Base-by-base conservation (phyloP, 768 basidiomycete genomes). In the Zangia roseola region DNA sequence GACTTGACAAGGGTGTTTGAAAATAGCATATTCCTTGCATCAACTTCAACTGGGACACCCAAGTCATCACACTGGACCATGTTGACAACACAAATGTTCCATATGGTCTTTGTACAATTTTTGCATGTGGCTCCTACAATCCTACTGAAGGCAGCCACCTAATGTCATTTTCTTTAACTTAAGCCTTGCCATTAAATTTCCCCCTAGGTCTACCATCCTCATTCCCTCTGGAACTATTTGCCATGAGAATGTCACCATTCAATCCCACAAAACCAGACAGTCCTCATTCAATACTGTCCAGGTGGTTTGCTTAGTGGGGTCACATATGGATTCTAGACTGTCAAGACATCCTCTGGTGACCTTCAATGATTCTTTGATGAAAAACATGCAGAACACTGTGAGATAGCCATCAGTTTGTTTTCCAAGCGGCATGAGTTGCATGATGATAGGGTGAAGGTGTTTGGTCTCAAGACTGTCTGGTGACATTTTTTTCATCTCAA, bases 71-170 rank as follows among this genome's bases (percentile, higher is more conserved):
- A 0, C 25, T 33, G 0, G 39, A 50, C 0, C 71, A 71, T 17
- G 53, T 52, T 0, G 71, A 75, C 36, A 40, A 20, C 21, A 43
- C 39, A 6, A 75, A 76, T 37, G 45, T 67, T 0, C 54, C 69
- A 0, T 61, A 52, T 28, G 69, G 70, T 0, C 60, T 63, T 56
- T 76, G 71, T 39, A 58, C 58, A 0, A 67, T 74, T 12, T 59
- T 53, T 3, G 58, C 69, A 0, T 40, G 64, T 0, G 71, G 71
- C 10, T 35, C 14, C 0, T 45, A 25, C n/a, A 21, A 54, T 6
- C 40, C 49, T 1, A 13, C 2, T 13, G 1, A 3, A 0, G 45
- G 46, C 0, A 39, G n/a, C 23, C 41, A 17, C 39, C 25, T 35
- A 12, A 13, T n/a, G n/a, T n/a, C n/a, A n/a, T 53, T 5, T 9